Base-by-base conservation (phyloP, 371 early-diverging fungal genomes). In the Encephalitozoon hellem region DNA sequence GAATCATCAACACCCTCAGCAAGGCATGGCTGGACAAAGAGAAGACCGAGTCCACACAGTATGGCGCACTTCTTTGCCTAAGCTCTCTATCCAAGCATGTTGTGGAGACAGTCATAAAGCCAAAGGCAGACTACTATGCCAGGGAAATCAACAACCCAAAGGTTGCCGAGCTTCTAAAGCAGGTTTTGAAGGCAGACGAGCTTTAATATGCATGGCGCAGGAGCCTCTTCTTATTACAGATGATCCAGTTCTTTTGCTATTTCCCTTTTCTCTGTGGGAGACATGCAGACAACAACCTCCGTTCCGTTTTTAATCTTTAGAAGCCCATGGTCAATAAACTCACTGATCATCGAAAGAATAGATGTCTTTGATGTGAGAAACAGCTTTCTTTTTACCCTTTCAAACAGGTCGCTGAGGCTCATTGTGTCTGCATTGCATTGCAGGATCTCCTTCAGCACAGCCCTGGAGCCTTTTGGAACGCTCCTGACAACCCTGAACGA, bases 21-120 rank as follows among this genome's bases (percentile, higher is more conserved):
- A 84, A 80, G 41, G 71, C 73, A 28, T 86, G 86, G 84, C 73
- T 81, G 1, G 84, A 86, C 69, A 72, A 63, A 23, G 43, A 51
- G 4, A 84, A 83, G 54, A 64, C 64, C 12, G 79, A 74, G 38
- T 76, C 77, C 23, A 59, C 79, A 5, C 84, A 84, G 18, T 81
- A 80, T 67, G 83, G 80, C 8, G 86, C 84, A 18, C 18, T 86
- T 0, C 72, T 73, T 54, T 83, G 83, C 67, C 64, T 86, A 32
- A 77, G 82, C 67, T 43, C 76, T 43, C 66, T 78, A 18, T 68
- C 73, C 0, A 47, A 63, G 11, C 66, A 59, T 49, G 68, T 68
- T 12, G 53, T 78, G 8, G 63, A 78, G 38, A 73, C 41, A 32
- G 69, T 78, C 38, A 73, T 78, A 59, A 63, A 43, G 47, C 55